phyloP scores from a whole-genome alignment of 2,329 filamentous ascomycete genomes.

The Fusarium kyushuense region DNA sequence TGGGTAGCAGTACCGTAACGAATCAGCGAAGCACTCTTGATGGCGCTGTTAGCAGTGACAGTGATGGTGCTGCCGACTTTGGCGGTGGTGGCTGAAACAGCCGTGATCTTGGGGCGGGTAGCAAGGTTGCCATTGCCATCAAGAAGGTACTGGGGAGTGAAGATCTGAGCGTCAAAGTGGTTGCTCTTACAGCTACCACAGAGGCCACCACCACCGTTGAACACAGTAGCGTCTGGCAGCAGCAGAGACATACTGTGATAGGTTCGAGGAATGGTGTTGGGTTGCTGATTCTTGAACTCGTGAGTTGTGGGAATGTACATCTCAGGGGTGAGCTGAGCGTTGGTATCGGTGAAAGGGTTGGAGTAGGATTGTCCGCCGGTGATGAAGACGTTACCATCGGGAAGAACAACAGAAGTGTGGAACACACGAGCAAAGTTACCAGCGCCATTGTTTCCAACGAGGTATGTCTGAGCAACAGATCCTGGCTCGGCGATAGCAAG shows the following conservation, averaged over 20 bases:
- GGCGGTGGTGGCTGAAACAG: constrained; percentile 20
- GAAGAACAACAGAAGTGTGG: constrained; percentile 61
- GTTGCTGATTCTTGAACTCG: constrained; percentile 25
- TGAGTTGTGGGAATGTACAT: constrained; percentile 26
- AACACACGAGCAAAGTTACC: constrained; percentile 54
- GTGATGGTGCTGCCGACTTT: constrained; percentile 34
- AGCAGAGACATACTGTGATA: constrained; percentile 38
- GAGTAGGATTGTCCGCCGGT: constrained; percentile 54
- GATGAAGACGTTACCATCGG: constrained; percentile 62
- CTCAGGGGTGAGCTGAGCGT: constrained; percentile 28
- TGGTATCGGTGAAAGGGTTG: constrained; percentile 31
- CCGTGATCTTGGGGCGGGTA: constrained; percentile 28
- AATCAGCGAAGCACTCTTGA: constrained; percentile 33
- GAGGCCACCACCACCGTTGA: constrained; percentile 31
- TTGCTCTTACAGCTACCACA: constrained; percentile 34
- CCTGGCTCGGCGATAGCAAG: constrained; percentile 58
- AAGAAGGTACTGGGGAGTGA: constrained; percentile 34
- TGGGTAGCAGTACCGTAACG: constrained; percentile 41
- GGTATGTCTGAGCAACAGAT: constrained; percentile 10
- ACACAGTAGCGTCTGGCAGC: constrained; percentile 36
- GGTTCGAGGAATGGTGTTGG: constrained; percentile 27
- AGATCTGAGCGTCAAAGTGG: constrained; percentile 43
- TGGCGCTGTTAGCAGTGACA: constrained; percentile 15
- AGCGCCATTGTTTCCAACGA: constrained; percentile 21
- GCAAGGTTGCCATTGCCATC: constrained; percentile 30